Evolutionary conservation across 768 basidiomycete genomes (phyloP).

Genomic region (Phlebiopsis flavidoalba): DNA sequence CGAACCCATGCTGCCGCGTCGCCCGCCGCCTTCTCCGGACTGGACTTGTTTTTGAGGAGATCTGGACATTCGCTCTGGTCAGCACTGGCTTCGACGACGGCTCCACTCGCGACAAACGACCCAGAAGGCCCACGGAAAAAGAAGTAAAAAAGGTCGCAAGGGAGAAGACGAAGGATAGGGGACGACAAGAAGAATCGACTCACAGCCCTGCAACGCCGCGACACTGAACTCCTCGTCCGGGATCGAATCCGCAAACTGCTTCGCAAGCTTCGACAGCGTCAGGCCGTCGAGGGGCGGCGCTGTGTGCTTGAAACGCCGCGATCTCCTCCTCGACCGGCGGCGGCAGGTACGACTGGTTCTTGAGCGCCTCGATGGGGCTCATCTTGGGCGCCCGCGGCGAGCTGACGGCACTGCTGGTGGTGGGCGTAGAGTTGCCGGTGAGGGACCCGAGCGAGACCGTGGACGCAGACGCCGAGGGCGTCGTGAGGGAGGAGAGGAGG

Average conservation of each 20-base stretch:
- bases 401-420: slow-evolving; percentile 2
- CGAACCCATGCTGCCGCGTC: slow-evolving; percentile 69
- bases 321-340: slow-evolving; percentile 62
- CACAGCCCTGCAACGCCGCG: slow-evolving; percentile 87
- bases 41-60: slow-evolving; percentile 78
- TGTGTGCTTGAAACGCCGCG: slow-evolving; percentile 50
- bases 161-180: slow-evolving; percentile 2
- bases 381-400: slow-evolving; percentile 13
- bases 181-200: slow-evolving; percentile 56
- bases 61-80: slow-evolving; percentile 35
- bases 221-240: slow-evolving; percentile 87
- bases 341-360: slow-evolving; percentile 45
- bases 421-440: not conserved
- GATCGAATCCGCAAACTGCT: slow-evolving; percentile 73
- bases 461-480: slow-evolving; percentile 26
- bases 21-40: slow-evolving; percentile 70
- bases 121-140: not conserved
- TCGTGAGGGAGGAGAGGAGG: slow-evolving; percentile 34
- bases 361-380: slow-evolving; percentile 15
- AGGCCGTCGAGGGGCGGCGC: slow-evolving; percentile 61
- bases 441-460: slow-evolving; percentile 14
- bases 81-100: slow-evolving; percentile 8
- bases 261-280: slow-evolving; percentile 64
- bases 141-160: slow-evolving; percentile 16
- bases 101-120: not conserved